phyloP scores from a whole-genome alignment of 2,329 filamentous ascomycete species.

The Juglanconis juglandina region DNA sequence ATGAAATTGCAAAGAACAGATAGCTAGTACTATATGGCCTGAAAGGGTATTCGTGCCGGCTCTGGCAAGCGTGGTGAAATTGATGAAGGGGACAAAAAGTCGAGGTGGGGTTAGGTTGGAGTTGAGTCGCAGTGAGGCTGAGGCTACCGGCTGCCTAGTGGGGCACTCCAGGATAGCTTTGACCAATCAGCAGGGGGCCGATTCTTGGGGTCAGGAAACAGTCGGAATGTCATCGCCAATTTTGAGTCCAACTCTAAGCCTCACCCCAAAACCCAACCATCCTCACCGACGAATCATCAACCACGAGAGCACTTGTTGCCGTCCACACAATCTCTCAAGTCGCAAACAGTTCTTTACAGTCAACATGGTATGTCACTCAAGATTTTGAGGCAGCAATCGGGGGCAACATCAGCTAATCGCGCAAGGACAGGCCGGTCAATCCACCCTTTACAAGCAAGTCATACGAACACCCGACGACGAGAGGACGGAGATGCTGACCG shows the following conservation, averaged over 20 bases:
- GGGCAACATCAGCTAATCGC: conserved; percentile 29
- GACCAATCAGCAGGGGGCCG: conserved; percentile 15
- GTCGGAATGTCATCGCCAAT: conserved; percentile 17
- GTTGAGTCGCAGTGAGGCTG: background rate
- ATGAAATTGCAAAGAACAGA: background rate
- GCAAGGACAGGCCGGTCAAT: conserved; percentile 34
- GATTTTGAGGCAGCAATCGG: conserved; percentile 11
- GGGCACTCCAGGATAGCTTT: conserved; percentile 14
- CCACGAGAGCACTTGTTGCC: conserved; percentile 6
- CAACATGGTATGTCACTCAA: conserved; percentile 56
- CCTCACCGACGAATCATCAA: conserved; percentile 14
- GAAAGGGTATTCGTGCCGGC: background rate
- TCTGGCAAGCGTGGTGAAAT: background rate
- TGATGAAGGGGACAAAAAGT: background rate
- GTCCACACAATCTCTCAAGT: conserved; percentile 5
- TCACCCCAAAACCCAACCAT: conserved; percentile 6
- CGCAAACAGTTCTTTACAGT: conserved; percentile 9
- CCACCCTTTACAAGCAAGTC: conserved; percentile 24
- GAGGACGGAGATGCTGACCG: conserved; percentile 4
- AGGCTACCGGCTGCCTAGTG: conserved; percentile 1
- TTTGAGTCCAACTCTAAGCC: conserved; percentile 16
- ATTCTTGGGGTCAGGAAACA: conserved; percentile 13
- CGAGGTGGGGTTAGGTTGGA: conserved; percentile 1
- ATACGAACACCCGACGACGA: background rate
- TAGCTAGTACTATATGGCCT: background rate